phyloP scores from a whole-genome alignment of 257 asterid species.

The Rhazya stricta region DNA sequence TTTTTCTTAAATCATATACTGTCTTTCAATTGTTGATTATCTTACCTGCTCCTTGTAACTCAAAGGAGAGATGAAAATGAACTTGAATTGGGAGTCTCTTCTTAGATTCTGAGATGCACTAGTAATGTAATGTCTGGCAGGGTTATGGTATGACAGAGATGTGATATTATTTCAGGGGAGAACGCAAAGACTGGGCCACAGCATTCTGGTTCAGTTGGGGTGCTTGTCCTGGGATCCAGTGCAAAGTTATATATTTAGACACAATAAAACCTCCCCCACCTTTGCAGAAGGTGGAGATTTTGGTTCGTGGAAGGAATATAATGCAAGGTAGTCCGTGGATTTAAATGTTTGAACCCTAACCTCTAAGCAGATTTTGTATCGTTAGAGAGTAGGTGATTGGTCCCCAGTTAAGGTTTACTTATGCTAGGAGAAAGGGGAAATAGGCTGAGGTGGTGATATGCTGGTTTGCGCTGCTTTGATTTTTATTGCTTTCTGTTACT shows the following conservation, averaged over 20 bases:
- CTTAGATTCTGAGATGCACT: neutral
- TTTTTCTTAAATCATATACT: no score
- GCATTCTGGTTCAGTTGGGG: slow-evolving; percentile 23
- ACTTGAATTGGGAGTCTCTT: no score
- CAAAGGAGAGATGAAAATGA: no score
- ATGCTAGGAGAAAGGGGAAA: no score
- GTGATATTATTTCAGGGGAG: slow-evolving; percentile 29
- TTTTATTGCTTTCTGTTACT: no score
- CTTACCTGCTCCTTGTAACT: no score
- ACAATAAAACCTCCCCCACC: slow-evolving; percentile 31
- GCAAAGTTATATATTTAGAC: slow-evolving; percentile 21
- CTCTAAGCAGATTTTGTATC: neutral
- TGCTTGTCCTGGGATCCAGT: slow-evolving; percentile 28
- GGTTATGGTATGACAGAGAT: slow-evolving; percentile 39
- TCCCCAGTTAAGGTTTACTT: no score
- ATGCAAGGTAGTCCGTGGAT: slow-evolving; percentile 31
- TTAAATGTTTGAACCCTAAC: neutral
- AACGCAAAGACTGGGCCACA: slow-evolving; percentile 5
- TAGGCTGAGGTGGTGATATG: no score
- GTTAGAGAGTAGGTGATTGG: neutral
- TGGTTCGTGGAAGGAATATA: slow-evolving; percentile 28
- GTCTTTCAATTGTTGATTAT: no score
- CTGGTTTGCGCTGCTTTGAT: no score
- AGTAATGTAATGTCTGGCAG: slow-evolving; percentile 11
- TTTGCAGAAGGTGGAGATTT: slow-evolving; percentile 29